Percentiles rank a stretch among this genome's conserved stretches.
Conservation (phyloP, 495 filamentous ascomycete genomes). For the Pseudoneurospora amorphoporcata region DNA sequence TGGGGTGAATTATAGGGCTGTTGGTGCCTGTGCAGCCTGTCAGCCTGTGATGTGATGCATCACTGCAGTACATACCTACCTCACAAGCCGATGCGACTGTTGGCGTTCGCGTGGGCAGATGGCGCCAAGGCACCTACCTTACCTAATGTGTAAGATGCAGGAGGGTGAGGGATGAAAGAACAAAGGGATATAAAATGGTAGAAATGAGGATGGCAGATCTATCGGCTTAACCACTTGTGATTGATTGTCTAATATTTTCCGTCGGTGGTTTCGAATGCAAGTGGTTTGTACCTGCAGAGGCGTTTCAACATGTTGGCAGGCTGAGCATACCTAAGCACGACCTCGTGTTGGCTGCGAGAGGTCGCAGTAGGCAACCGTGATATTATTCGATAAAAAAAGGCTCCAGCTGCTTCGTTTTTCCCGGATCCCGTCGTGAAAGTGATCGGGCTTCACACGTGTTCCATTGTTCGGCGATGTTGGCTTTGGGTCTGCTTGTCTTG, state of each 20-base stretch:
- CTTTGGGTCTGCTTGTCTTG: not conserved
- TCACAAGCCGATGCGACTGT: not conserved
- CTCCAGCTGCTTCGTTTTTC: not conserved
- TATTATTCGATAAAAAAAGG: not conserved
- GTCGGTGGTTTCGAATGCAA: not conserved
- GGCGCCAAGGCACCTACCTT: not conserved
- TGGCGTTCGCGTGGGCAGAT: not conserved
- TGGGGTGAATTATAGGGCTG: not conserved
- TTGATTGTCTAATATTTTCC: not conserved
- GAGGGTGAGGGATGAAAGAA: not conserved
- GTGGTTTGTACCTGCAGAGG: not conserved
- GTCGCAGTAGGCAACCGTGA: not conserved
- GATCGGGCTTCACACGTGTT: not conserved
- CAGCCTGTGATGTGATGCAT: not conserved
- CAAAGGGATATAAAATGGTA: not conserved
- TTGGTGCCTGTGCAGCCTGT: not conserved
- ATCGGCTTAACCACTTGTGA: not conserved
- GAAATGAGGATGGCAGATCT: not conserved
- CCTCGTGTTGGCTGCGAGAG: not conserved
- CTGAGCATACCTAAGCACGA: not conserved
- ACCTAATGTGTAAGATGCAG: not conserved
- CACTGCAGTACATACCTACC: not conserved
- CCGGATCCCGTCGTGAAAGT: not conserved
- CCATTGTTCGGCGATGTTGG: not conserved
- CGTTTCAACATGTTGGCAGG: not conserved